Evolutionary conservation across 306 rosid species (phyloP).

Genomic region (Neltuma alba): DNA sequence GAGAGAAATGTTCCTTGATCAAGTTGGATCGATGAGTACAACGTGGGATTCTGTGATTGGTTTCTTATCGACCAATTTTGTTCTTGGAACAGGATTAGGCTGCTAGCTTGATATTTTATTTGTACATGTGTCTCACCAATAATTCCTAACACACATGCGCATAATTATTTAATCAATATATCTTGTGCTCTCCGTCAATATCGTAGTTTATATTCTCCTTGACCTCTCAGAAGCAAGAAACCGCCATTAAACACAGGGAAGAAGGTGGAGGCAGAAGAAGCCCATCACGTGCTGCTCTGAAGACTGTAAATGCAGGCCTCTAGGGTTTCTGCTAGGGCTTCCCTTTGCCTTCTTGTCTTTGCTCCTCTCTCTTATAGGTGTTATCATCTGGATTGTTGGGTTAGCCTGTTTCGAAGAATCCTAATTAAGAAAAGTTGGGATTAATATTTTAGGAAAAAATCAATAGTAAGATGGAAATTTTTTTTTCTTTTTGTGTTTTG

Average conservation of each 20-base stretch:
- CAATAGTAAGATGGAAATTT: not conserved
- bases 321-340: slow-evolving; percentile 69
- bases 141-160: too few relatives aligned
- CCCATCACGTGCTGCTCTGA: slow-evolving; percentile 66
- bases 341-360: slow-evolving; percentile 78
- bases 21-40: not conserved
- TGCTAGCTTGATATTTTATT: too few relatives aligned
- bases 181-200: too few relatives aligned
- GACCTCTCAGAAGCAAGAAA: too few relatives aligned
- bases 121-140: too few relatives aligned
- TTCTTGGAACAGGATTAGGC: too few relatives aligned
- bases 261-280: too few relatives aligned
- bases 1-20: not conserved
- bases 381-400: slow-evolving; percentile 75
- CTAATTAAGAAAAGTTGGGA: not conserved
- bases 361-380: slow-evolving; percentile 62
- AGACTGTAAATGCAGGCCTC: slow-evolving; percentile 67
- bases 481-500: not conserved
- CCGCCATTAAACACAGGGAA: too few relatives aligned
- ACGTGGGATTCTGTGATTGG: slow-evolving; percentile 38
- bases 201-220: too few relatives aligned
- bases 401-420: slow-evolving; percentile 14
- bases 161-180: too few relatives aligned
- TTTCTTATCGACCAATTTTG: too few relatives aligned
- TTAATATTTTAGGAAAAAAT: too few relatives aligned